Base-by-base conservation (phyloP, 169 alveolate species). In the Fabrea salina region DNA sequence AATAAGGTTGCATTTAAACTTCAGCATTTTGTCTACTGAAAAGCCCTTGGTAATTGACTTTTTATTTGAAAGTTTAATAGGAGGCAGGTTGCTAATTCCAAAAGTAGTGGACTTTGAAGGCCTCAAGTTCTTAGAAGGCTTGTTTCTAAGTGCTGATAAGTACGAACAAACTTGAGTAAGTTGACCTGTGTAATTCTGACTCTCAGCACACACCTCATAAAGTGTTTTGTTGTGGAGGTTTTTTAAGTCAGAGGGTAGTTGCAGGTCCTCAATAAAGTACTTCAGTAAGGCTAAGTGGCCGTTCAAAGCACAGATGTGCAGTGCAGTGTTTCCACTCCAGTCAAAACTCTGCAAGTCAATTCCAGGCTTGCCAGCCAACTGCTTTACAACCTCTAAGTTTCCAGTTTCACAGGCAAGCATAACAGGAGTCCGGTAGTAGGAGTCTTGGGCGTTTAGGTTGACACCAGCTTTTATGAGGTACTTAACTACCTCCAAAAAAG, bases 271-370 rank as follows among this genome's bases (percentile, higher is more conserved):
- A 33, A 80, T 25, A 70, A 80, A 66, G 59, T 49, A 80, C 59
- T 71, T 70, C 33, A 80, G 57, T 8, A 80, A 54, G 27, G 54
- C 76, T 37, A 70, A 39, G 66, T 61, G 47, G 0, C 86, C 86
- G 51, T 70, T 71, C n/a, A 79, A 53, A 57, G 78, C 35, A 22
- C 79, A 47, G 43, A 80, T 53, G 50, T 80, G 86, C 40, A 79
- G 49, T 16, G 76, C 77, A 16, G 86, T 80, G 64, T 80, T 68
- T 16, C 86, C 86, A 5, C 54, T 57, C 57, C 57, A 80, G 64
- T 80, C 86, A 4, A 11, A 39, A n/a, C 76, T 27, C 57, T 71
- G 57, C 22, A 43, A 47, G 58, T 59, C 35, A 71, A 71, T 64
- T 33, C 71, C 61, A 32, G 44, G 25, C 22, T 41, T 47, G 5